Conservation (phyloP, 2,329 filamentous ascomycete genomes). For the Pyricularia pennisetigena region DNA sequence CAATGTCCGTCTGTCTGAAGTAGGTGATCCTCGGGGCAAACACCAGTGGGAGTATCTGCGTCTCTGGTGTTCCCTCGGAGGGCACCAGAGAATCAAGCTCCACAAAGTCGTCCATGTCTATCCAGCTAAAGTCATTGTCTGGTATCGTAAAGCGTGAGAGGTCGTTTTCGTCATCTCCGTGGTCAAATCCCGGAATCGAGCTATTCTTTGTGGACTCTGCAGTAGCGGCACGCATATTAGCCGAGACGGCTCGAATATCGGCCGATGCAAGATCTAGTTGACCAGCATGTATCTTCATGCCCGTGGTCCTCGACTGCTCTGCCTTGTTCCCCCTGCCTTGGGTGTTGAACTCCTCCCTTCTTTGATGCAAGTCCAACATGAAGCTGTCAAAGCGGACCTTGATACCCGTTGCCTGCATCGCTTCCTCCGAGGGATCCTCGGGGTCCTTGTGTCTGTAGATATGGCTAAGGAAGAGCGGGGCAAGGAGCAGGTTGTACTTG, state of each 20-base stretch:
- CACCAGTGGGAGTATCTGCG: constrained; percentile 84
- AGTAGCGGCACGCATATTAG: constrained; percentile 73
- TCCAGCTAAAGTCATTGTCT: constrained; percentile 91
- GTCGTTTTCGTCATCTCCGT: constrained; percentile 51
- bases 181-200: constrained; percentile 33
- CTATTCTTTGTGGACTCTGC: constrained; percentile 63
- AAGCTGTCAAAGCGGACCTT: constrained; percentile 95
- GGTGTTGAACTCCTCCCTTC: constrained; percentile 83
- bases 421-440: constrained; percentile 60
- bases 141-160: constrained; percentile 90
- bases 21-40: constrained; percentile 95
- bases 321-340: constrained; percentile 67
- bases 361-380: constrained; percentile 91
- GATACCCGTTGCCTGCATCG: constrained; percentile 87
- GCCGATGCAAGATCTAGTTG: constrained; percentile 87
- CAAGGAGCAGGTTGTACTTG: constrained; percentile 91
- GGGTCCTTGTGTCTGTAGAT: constrained; percentile 98
- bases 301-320: constrained; percentile 65
- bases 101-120: constrained; percentile 99
- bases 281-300: constrained; percentile 91
- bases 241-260: constrained; percentile 88
- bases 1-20: constrained; percentile 92
- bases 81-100: constrained; percentile 95
- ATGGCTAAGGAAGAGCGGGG: constrained; percentile 88
- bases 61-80: constrained; percentile 81